Evolutionary conservation across 2,329 filamentous ascomycete genomes (phyloP), one percentile per base, ranked within the genome.

Genomic region (Aaosphaeria pasadenensis): DNA sequence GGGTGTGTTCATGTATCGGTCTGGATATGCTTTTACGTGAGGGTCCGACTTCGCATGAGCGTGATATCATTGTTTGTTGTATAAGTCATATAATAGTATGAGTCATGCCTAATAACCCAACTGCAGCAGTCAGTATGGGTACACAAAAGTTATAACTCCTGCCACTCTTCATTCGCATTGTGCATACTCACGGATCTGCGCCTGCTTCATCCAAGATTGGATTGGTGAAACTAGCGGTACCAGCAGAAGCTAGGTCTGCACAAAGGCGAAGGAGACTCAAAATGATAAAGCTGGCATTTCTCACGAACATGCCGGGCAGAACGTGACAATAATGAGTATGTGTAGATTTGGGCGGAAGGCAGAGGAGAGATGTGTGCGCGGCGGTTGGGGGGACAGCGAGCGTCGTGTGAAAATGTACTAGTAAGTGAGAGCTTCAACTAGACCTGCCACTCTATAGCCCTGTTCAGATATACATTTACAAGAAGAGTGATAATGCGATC

Each of bases 81-180:
- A 49, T 73, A 76, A 30, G 69, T 74, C 64, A 77, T 66, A 51
- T 74, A 75, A 55, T 77, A 76, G 50, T 68, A 72, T 33, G 59
- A 67, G 33, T 67, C 60, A 52, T 75, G 57, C 28, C 63, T 69
- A 32, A 72, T 71, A 24, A 76, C 70, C 69, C 73, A 76, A 38
- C 69, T 72, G 31, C 28, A 17, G n/a, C 9, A 11, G n/a, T 6
- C 4, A 38, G 42, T 43, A 47, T 39, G 30, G 29, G 36, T 30
- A 24, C 9, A 39, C 6, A 29, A 24, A 33, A 29, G 17, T 24
- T 24, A 24, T 24, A 24, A 24, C 17, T 24, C 17, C 2, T 24
- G 17, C 17, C 17, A 24, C 17, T 7, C 6, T 11, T 30, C 5
- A 36, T 13, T 36, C 29, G 39, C 30, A 29, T 13, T 46, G 3